Conservation (phyloP, 345 rosid species). For the Toxicodendron radicans region DNA sequence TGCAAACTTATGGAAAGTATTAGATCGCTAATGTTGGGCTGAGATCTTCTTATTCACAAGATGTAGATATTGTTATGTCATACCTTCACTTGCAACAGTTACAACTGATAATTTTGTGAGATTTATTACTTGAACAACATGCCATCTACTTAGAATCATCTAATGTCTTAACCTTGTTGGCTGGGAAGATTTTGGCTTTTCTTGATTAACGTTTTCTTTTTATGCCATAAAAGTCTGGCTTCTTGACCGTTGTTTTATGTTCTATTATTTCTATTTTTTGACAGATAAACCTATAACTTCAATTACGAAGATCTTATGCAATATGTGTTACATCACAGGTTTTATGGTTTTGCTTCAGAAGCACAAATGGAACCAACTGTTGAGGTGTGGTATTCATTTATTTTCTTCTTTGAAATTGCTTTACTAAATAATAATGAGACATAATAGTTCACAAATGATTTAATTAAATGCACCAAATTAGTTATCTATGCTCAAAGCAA, state of each 20-base stretch:
- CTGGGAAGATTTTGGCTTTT: not conserved
- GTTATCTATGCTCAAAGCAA: not conserved
- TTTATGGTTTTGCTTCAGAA: constrained; percentile 88
- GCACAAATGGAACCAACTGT: constrained; percentile 91
- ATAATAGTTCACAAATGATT: not conserved
- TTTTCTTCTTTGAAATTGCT: constrained; percentile 3
- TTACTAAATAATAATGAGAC: not conserved
- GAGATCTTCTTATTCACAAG: constrained; percentile 5
- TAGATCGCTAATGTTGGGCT: not conserved
- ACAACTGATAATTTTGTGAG: not conserved
- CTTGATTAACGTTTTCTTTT: not conserved
- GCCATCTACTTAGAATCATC: not conserved
- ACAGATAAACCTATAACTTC: not conserved
- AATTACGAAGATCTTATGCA: constrained; percentile 5
- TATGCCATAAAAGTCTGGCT: not conserved
- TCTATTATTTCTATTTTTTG: constrained; percentile 12
- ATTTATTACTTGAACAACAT: not conserved
- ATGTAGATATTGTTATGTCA: not conserved
- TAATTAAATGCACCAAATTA: not conserved
- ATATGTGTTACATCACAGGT: constrained; percentile 45
- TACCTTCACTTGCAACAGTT: not conserved
- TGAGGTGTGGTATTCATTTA: constrained; percentile 51
- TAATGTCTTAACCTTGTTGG: not conserved
- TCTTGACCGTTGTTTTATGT: not conserved
- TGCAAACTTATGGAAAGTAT: not conserved